A percentile compares a stretch with the other conserved stretches of the same genome.
These are phyloP conservation scores for Cocos nucifera DNA, from an alignment of 176 grass and related monocot species.

Conservation along the genomic window DNA sequence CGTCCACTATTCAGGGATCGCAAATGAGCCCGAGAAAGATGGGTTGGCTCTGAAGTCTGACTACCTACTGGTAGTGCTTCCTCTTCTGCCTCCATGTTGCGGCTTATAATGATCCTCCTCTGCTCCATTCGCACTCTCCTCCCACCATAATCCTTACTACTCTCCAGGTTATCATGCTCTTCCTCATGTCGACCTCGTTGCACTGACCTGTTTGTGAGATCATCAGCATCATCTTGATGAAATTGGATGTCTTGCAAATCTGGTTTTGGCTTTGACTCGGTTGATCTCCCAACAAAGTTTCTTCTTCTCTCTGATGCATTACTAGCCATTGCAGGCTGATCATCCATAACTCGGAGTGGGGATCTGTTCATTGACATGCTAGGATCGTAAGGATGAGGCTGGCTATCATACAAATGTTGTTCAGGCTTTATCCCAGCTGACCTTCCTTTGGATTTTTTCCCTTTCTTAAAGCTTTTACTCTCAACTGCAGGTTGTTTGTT, in stretches of 20 bases:
- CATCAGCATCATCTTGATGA: neutral
- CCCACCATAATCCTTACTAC: constrained; percentile 1
- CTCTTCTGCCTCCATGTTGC: constrained; percentile 2
- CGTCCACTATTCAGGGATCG: neutral
- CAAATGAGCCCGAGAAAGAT: neutral
- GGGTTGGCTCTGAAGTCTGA: neutral
- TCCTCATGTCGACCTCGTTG: neutral
- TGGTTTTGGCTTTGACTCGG: neutral
- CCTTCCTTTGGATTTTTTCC: constrained; percentile 9
- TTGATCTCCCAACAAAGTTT: neutral
- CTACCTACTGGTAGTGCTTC: too few species aligned
- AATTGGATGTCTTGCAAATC: neutral
- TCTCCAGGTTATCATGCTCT: neutral
- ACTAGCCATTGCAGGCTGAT: neutral
- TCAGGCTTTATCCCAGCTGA: neutral
- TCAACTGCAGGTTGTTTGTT: neutral
- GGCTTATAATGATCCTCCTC: constrained; percentile 1
- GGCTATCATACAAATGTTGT: neutral
- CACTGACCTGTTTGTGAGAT: neutral
- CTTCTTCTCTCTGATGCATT: neutral
- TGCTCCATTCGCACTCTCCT: constrained; percentile 9
- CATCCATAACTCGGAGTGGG: neutral
- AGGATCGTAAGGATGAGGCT: constrained; percentile 1
- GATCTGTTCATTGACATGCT: neutral
- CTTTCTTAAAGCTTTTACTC: constrained; percentile 15